Conservation (phyloP, 208 protist genomes). For the Trypanosoma congolense region DNA sequence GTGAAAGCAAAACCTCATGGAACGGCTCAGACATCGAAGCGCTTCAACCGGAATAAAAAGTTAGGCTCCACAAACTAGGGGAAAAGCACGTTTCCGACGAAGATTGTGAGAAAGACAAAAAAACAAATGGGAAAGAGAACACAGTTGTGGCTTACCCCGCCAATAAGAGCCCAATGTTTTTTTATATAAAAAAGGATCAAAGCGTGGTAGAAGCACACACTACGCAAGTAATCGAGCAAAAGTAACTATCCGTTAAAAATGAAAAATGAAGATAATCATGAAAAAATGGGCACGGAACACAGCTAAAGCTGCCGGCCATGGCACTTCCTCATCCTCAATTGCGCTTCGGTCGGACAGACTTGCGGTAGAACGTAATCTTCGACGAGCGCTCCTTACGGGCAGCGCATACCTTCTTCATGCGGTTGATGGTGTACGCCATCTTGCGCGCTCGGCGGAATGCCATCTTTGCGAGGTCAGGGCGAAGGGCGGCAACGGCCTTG, state of each 20-base stretch:
- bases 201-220: too few species aligned
- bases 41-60: too few species aligned
- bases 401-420: slow-evolving; percentile 57
- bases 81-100: too few species aligned
- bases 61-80: too few species aligned
- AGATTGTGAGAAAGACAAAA: too few species aligned
- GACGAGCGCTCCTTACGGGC: slow-evolving; percentile 78
- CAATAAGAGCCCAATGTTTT: too few species aligned
- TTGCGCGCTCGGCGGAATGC: slow-evolving; percentile 77
- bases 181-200: too few species aligned
- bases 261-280: background rate
- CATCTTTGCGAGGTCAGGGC: slow-evolving; percentile 75
- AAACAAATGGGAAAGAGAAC: too few species aligned
- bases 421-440: slow-evolving; percentile 51
- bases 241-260: background rate
- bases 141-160: too few species aligned
- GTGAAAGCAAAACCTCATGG: slow-evolving; percentile 3
- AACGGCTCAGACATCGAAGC: background rate
- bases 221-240: too few species aligned
- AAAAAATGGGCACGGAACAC: slow-evolving; percentile 1
- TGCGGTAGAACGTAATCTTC: slow-evolving; percentile 71
- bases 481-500: slow-evolving; percentile 62
- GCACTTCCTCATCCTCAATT: slow-evolving; percentile 21
- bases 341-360: slow-evolving; percentile 64
- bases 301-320: background rate